phyloP scores from a whole-genome alignment of 2,329 filamentous ascomycete species.

The Trichophaea hybrida region DNA sequence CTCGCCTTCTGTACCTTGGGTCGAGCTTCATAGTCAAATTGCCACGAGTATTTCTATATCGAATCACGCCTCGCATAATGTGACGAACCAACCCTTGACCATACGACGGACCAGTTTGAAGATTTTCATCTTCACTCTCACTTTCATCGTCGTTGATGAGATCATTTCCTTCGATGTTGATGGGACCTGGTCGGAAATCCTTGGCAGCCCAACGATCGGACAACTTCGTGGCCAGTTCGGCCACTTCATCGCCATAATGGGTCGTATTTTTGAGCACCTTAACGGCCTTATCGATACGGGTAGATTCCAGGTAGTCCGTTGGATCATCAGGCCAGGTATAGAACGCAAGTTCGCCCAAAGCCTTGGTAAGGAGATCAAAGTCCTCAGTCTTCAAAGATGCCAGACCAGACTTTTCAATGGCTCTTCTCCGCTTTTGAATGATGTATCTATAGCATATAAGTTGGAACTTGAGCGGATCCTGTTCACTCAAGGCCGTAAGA shows the following conservation, averaged over 20 bases:
- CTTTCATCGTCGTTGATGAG: constrained; percentile 7
- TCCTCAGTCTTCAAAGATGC: neutral
- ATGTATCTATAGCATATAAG: neutral
- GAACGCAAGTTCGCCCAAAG: constrained; percentile 9
- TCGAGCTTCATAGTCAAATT: constrained; percentile 5
- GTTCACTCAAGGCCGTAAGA: neutral
- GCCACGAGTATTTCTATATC: neutral
- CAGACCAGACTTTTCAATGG: neutral
- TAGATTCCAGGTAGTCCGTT: neutral
- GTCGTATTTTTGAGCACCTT: constrained; percentile 1
- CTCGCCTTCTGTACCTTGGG: neutral
- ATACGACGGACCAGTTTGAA: neutral
- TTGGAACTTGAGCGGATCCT: neutral
- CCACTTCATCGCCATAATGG: constrained; percentile 7
- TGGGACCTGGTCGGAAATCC: constrained; percentile 7
- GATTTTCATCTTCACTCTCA: constrained; percentile 1
- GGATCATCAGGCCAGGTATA: constrained; percentile 3
- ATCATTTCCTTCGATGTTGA: neutral
- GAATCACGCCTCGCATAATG: constrained; percentile 12
- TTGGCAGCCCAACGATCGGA: constrained; percentile 8
- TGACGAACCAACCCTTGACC: neutral
- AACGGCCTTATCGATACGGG: constrained; percentile 11
- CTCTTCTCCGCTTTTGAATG: constrained; percentile 6
- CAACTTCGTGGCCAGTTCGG: constrained; percentile 7
- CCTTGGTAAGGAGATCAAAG: neutral